A percentile compares a stretch with the other conserved stretches of the same genome.
These are phyloP conservation scores for Apodospora peruviana DNA, from an alignment of 495 filamentous ascomycete species.

Conservation along the genomic window DNA sequence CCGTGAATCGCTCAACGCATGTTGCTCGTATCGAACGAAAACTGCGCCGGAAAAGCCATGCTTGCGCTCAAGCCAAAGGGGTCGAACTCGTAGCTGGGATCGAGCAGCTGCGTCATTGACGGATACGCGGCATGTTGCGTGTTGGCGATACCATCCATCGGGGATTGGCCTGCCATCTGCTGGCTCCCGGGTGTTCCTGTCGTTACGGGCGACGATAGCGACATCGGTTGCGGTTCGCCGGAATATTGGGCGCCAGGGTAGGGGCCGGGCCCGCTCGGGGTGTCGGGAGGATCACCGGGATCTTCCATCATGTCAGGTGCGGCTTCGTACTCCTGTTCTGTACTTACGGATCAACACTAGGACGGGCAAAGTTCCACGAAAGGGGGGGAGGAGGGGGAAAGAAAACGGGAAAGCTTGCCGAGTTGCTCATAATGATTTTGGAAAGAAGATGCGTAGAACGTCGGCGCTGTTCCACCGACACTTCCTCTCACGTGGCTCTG, in stretches of 20 bases:
- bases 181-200: conserved; percentile 25
- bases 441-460: conserved; percentile 73
- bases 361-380: conserved; percentile 69
- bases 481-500: conserved; percentile 26
- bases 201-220: conserved; percentile 37
- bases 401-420: conserved; percentile 75
- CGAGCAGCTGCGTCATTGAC: conserved; percentile 65
- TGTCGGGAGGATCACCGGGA: conserved; percentile 51
- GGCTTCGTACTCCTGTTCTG: conserved; percentile 99
- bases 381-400: conserved; percentile 38
- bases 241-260: conserved; percentile 53
- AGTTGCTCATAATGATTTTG: conserved; percentile 96
- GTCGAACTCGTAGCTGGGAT: conserved; percentile 81
- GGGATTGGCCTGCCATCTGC: conserved; percentile 24
- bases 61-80: conserved; percentile 86
- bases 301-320: conserved; percentile 94
- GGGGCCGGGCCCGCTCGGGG: conserved; percentile 60
- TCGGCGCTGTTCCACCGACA: conserved; percentile 25
- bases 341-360: conserved; percentile 72
- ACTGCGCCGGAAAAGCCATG: conserved; percentile 91
- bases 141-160: conserved; percentile 25
- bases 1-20: conserved; percentile 34
- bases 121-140: conserved; percentile 40
- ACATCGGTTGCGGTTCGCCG: conserved; percentile 33
- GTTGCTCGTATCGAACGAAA: conserved; percentile 68